These are phyloP conservation scores for Camelina sativa DNA, from an alignment of 345 rosid genomes.

Conservation along the genomic window DNA sequence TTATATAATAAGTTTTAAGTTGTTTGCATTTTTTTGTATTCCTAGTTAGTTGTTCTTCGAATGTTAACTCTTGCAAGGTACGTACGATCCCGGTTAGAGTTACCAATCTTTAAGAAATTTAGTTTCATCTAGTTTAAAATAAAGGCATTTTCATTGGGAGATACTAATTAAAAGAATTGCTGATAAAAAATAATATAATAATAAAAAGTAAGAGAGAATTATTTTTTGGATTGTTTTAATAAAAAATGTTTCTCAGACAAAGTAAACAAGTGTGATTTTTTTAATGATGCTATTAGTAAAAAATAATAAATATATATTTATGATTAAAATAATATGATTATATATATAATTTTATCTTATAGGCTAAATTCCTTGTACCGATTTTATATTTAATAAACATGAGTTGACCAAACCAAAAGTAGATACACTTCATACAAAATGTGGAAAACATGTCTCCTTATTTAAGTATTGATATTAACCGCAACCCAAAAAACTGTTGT, in stretches of 20 bases:
- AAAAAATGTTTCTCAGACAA: no score
- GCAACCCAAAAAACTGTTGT: no score
- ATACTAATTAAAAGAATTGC: no score
- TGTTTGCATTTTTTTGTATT: not conserved
- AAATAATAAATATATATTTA: no score
- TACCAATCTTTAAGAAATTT: not conserved
- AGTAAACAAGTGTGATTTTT: no score
- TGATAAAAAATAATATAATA: no score
- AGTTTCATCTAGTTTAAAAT: not conserved
- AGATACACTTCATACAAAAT: slow-evolving; percentile 20
- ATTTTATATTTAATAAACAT: not conserved
- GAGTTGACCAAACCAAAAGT: not conserved
- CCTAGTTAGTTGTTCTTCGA: not conserved
- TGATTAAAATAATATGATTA: no score
- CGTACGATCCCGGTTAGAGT: not conserved
- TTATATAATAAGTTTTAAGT: not conserved
- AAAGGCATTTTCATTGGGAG: no score
- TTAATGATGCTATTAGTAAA: no score
- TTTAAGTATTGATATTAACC: not conserved
- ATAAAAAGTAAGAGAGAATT: no score
- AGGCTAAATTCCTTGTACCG: not conserved
- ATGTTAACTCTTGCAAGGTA: not conserved
- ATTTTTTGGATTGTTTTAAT: no score
- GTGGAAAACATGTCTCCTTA: slow-evolving; percentile 21
- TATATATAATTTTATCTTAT: no score